A percentile compares a stretch with the other conserved stretches of the same genome.
phyloP scores from a whole-genome alignment of 2,329 filamentous ascomycete genomes.

The Aspergillus versicolor region DNA sequence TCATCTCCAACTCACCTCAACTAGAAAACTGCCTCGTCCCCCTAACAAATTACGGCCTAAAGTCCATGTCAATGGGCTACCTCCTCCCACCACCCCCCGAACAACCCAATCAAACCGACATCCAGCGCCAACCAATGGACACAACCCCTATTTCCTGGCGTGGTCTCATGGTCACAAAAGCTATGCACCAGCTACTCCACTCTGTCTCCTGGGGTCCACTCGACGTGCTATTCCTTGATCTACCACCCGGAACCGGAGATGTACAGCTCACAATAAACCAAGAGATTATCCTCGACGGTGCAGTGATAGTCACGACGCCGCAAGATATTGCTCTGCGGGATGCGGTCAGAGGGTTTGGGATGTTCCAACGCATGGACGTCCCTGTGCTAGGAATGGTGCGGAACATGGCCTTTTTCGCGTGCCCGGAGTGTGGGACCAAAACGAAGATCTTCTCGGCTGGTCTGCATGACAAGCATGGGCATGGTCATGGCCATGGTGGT shows the following conservation, averaged over 20 bases:
- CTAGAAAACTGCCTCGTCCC: conserved; percentile 66
- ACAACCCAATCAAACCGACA: conserved; percentile 20
- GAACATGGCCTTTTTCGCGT: conserved; percentile 85
- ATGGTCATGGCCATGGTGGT: conserved; percentile 20
- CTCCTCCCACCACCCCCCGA: conserved; percentile 18
- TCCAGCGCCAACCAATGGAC: conserved; percentile 40
- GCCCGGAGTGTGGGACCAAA: conserved; percentile 72
- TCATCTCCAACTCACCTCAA: background rate
- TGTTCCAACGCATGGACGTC: conserved; percentile 84
- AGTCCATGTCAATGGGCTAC: conserved; percentile 94
- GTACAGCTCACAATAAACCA: conserved; percentile 97
- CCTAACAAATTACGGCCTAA: conserved; percentile 89
- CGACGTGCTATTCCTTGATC: conserved; percentile 83
- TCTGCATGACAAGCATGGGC: conserved; percentile 5
- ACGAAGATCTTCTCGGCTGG: conserved; percentile 70
- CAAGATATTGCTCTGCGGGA: conserved; percentile 92
- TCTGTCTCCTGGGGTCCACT: conserved; percentile 91
- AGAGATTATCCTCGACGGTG: conserved; percentile 83
- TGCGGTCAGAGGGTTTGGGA: conserved; percentile 84
- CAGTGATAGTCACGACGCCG: conserved; percentile 84
- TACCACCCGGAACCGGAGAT: conserved; percentile 93
- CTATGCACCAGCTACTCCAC: conserved; percentile 89
- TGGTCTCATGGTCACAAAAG: conserved; percentile 96
- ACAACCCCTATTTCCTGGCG: conserved; percentile 86
- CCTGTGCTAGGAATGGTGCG: conserved; percentile 81